Evolutionary conservation across 257 asterid species (phyloP).

Genomic region (Fraxinus excelsior): DNA sequence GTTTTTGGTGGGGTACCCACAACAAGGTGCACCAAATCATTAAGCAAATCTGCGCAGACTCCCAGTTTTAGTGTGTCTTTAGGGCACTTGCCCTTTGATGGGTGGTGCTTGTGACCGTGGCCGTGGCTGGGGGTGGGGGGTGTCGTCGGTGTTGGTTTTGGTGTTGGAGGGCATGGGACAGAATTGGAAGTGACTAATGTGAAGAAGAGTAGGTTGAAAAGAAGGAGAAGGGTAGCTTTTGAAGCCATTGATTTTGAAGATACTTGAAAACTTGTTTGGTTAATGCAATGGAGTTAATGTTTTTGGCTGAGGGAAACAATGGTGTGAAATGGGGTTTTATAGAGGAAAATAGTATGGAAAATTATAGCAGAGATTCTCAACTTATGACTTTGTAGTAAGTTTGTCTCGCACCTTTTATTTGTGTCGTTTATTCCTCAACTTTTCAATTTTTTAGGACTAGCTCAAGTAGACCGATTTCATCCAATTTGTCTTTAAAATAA

Average conservation of each 20-base stretch:
- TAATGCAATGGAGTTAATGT: background rate
- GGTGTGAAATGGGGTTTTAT: background rate
- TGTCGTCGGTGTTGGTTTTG: constrained; percentile 18
- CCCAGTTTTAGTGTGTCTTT: constrained; percentile 33
- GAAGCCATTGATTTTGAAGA: constrained; percentile 23
- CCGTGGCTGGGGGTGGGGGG: background rate
- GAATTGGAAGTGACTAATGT: constrained; percentile 14
- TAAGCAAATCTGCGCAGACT: constrained; percentile 31
- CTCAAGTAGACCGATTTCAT: background rate
- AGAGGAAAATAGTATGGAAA: background rate
- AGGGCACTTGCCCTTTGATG: constrained; percentile 25
- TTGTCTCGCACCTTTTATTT: background rate
- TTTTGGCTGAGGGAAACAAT: background rate
- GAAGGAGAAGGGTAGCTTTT: constrained; percentile 18
- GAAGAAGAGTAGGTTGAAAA: constrained; percentile 28
- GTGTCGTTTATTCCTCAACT: background rate
- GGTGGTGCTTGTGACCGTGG: constrained; percentile 8
- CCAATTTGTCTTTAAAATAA: background rate
- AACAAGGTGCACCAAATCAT: constrained; percentile 17
- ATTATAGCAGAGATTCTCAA: background rate
- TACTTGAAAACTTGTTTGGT: background rate
- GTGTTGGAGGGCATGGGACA: constrained; percentile 26
- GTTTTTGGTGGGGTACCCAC: constrained; percentile 30
- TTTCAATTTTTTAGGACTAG: background rate
- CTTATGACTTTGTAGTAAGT: background rate